Conservation (phyloP, 768 basidiomycete genomes). For the Lepiota venenata region DNA sequence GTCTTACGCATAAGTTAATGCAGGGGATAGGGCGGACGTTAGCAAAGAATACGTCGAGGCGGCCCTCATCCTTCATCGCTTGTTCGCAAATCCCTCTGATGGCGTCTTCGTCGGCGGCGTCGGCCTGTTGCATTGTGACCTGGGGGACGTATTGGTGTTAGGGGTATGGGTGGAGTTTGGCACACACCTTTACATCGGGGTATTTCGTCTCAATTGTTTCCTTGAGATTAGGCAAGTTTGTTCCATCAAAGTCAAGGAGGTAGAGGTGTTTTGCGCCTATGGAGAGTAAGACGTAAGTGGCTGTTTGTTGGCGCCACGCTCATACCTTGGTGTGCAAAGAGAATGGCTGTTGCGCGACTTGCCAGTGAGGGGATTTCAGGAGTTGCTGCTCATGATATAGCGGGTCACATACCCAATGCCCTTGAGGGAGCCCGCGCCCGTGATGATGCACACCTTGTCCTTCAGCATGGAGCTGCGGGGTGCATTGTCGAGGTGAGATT, state of each 20-base stretch:
- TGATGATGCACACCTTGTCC: constrained; percentile 83
- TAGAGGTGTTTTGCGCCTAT: constrained; percentile 77
- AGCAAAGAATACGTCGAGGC: constrained; percentile 92
- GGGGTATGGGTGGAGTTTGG: constrained; percentile 6
- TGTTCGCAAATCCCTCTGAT: constrained; percentile 67
- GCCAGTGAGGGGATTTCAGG: neutral
- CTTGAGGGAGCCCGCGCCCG: constrained; percentile 81
- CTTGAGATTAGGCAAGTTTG: constrained; percentile 69
- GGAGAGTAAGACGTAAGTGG: constrained; percentile 8
- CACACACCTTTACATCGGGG: constrained; percentile 70
- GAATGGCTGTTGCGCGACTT: constrained; percentile 69
- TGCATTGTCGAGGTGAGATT: constrained; percentile 56
- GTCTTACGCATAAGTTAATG: neutral
- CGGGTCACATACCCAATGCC: constrained; percentile 74
- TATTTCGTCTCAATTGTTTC: constrained; percentile 63
- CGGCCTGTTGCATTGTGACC: constrained; percentile 77
- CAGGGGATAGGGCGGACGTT: constrained; percentile 55
- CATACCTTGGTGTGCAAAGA: constrained; percentile 79
- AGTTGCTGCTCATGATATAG: neutral
- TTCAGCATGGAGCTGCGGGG: constrained; percentile 55
- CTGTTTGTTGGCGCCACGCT: neutral
- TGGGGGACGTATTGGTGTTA: constrained; percentile 26
- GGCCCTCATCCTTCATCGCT: constrained; percentile 77
- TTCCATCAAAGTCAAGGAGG: constrained; percentile 64
- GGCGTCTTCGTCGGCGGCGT: constrained; percentile 76